Conservation (phyloP, 164 flowering plant genomes). For the Aristolochia californica region DNA sequence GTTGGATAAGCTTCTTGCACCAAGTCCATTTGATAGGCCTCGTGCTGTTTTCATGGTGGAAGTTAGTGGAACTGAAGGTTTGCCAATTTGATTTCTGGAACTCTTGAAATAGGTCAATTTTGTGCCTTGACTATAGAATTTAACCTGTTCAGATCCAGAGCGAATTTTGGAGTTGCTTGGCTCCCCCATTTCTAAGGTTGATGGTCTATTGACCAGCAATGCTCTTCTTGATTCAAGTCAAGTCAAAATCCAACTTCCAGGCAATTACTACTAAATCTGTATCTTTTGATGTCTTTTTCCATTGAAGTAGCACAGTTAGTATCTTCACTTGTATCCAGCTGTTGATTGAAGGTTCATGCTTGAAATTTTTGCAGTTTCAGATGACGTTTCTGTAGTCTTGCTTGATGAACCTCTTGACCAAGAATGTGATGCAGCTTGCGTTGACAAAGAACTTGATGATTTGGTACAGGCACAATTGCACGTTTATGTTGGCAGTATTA, state of each 20-base stretch:
- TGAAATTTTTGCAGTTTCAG: constrained; percentile 37
- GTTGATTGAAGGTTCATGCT: not conserved
- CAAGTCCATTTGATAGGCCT: constrained; percentile 90
- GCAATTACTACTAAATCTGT: too few relatives aligned
- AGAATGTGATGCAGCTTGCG: constrained; percentile 23
- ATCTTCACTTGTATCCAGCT: too few relatives aligned
- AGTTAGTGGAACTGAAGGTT: constrained; percentile 56
- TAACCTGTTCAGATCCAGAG: constrained; percentile 21
- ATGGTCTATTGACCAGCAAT: constrained; percentile 27
- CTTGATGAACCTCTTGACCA: constrained; percentile 32
- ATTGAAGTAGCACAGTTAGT: too few relatives aligned
- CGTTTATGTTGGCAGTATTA: not conserved
- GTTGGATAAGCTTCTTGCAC: constrained; percentile 68
- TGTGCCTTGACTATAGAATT: too few relatives aligned
- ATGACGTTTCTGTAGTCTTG: constrained; percentile 42
- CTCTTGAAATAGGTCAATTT: not conserved
- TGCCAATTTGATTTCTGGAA: constrained; percentile 1
- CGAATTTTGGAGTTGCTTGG: constrained; percentile 10
- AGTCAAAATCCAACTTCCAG: constrained; percentile 60
- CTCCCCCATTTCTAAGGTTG: constrained; percentile 15
- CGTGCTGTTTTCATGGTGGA: constrained; percentile 64
- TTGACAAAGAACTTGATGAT: constrained; percentile 45
- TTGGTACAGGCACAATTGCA: constrained; percentile 39
- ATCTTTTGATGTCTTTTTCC: not conserved
- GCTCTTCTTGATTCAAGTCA: constrained; percentile 26